Evolutionary conservation across 23 red algal genomes (phyloP), one percentile per base, ranked within the genome.

Genomic region (Gracilaria vermiculophylla): DNA sequence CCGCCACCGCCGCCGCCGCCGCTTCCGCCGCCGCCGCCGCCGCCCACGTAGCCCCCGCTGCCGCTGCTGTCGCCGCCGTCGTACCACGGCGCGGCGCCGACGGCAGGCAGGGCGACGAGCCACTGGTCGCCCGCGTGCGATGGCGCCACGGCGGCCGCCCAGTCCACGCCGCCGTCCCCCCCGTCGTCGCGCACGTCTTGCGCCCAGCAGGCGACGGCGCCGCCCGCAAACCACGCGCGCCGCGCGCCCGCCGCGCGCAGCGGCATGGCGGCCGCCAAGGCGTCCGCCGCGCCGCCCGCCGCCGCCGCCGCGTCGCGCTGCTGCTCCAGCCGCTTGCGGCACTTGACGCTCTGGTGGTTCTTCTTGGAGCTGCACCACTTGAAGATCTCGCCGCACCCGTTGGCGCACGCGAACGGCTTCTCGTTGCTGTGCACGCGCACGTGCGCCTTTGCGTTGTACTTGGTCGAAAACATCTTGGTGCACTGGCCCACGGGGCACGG

Each of bases 311-410:
- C 11, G 5, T 1, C n/a, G 16, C 5, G 35, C 34, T 25, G 35
- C 19, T 69, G 32, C 4, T 17, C 14, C 10, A 42, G 16, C 5
- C 3, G 10, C 35, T 69, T 42, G 7, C 17, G 32, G 20, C 67
- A 73, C 40, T 73, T 73, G 6, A 7, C 23, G 17, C 11, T 28
- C 23, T 73, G 32, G 42, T 73, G 67, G 33, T 39, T 24, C 6
- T 33, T 39, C 20, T 73, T 73, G 8, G 67, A 73, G 67, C 67
- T 73, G 36, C 67, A 42, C 67, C 67, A 73, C 40, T 73, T 73
- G 42, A 73, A 73, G 4, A 7, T 0, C 23, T 73, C 37, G 13
- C 67, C 67, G 67, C 67, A 73, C 3, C 67, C 67, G 1, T 23
- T 9, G 1, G 67, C 20, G 67, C 67, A 73, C 39, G 16, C 23